These are phyloP conservation scores for Fusarium duplospermum DNA, from an alignment of 2,329 filamentous ascomycete genomes.

Conservation along the genomic window DNA sequence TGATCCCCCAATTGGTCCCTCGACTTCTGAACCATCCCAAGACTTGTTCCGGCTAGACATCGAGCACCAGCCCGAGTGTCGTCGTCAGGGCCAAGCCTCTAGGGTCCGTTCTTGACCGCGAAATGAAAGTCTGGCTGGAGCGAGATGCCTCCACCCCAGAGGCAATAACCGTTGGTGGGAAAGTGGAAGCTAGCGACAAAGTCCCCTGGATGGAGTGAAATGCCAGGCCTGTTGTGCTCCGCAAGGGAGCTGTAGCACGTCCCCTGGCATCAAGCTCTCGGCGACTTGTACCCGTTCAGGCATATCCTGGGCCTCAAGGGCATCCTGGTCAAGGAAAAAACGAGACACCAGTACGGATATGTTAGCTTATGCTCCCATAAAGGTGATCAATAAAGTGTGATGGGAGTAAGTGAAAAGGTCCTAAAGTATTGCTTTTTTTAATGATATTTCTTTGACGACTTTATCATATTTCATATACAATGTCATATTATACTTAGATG, in stretches of 20 bases:
- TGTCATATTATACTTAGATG: too few species aligned
- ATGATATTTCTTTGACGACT: not conserved
- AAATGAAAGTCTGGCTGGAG: slow-evolving; percentile 33
- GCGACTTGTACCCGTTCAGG: slow-evolving; percentile 33
- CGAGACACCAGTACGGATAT: not conserved
- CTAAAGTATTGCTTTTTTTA: not conserved
- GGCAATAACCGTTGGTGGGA: slow-evolving; percentile 34
- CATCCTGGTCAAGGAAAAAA: not conserved
- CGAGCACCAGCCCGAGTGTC: slow-evolving; percentile 11
- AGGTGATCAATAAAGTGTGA: not conserved
- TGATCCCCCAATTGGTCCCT: slow-evolving; percentile 12
- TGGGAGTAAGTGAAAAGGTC: not conserved
- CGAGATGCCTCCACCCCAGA: slow-evolving; percentile 33
- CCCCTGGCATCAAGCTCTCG: slow-evolving; percentile 29
- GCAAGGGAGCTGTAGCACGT: slow-evolving; percentile 14
- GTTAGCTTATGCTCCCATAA: not conserved
- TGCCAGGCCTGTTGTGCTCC: slow-evolving; percentile 28
- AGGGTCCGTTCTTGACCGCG: slow-evolving; percentile 18
- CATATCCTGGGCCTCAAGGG: slow-evolving; percentile 33
- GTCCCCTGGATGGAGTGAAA: slow-evolving; percentile 34
- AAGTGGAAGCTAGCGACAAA: slow-evolving; percentile 33
- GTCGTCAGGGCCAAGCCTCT: slow-evolving; percentile 14
- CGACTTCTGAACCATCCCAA: slow-evolving; percentile 5
- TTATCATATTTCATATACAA: not conserved
- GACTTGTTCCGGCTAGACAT: slow-evolving; percentile 12